Conservation (phyloP, 2,329 filamentous ascomycete species). For the Trichoderma pleuroti region DNA sequence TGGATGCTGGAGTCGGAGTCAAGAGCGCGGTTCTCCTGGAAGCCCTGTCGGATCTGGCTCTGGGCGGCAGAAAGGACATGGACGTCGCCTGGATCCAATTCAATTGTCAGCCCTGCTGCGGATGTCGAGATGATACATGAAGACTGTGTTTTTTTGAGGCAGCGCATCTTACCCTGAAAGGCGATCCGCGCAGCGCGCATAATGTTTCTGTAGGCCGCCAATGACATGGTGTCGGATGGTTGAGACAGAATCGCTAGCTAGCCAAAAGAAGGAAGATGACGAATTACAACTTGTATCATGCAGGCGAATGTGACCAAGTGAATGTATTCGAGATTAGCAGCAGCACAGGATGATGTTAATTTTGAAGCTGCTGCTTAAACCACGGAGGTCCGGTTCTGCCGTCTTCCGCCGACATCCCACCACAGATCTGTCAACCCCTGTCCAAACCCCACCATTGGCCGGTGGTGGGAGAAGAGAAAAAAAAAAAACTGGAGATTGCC, state of each 20-base stretch:
- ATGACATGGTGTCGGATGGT: slow-evolving; percentile 49
- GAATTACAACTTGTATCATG: background rate
- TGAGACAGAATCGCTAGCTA: background rate
- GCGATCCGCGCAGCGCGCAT: slow-evolving; percentile 77
- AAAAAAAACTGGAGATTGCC: slow-evolving; percentile 17
- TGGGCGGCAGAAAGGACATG: slow-evolving; percentile 67
- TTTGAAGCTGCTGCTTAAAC: background rate
- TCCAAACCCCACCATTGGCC: slow-evolving; percentile 16
- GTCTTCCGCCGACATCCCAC: slow-evolving; percentile 22
- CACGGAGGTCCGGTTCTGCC: slow-evolving; percentile 27
- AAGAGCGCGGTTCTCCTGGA: slow-evolving; percentile 63
- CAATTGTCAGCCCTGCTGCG: background rate
- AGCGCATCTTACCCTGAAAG: slow-evolving; percentile 64
- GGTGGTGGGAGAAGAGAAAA: slow-evolving; percentile 7
- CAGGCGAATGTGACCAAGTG: background rate
- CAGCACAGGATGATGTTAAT: background rate
- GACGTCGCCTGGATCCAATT: slow-evolving; percentile 58
- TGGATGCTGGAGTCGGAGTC: slow-evolving; percentile 54
- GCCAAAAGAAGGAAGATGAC: background rate
- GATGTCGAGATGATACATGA: background rate
- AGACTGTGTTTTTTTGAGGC: background rate
- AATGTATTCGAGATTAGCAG: background rate
- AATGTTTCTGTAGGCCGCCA: slow-evolving; percentile 75
- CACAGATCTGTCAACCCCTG: background rate
- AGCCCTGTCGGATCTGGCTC: slow-evolving; percentile 67